Evolutionary conservation across 2,329 filamentous ascomycete species (phyloP), one percentile per base, ranked within the genome.

Genomic region (Arachnopeziza araneosa): DNA sequence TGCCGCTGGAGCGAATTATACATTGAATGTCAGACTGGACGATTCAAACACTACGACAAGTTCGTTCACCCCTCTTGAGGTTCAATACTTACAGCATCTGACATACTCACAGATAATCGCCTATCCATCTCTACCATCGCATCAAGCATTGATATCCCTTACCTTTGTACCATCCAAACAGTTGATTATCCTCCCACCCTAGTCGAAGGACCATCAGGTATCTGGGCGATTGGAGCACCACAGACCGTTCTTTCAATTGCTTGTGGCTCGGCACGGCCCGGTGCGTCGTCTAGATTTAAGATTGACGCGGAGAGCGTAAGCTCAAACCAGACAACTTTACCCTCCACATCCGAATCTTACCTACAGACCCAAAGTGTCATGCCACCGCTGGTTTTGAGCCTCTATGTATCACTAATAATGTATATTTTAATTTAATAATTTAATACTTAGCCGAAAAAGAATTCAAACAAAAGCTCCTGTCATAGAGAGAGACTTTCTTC

Each of bases 181-280:
- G 68, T 70, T 17, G 67, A 69, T 59, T 63, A 62, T 9, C 48
- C 63, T 4, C 66, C 67, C 1, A 60, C 62, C 8, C 65, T 70
- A 17, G 65, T 69, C 22, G 53, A 60, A 52, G 64, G 64, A 4
- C 63, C 63, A 22, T 14, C 55, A 7, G 59, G 63, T 26, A 54
- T 22, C 8, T 54, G 52, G 52, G 52, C 52, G 7, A 22, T 54
- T 30, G 52, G 52, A 9, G 9, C 52, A 14, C 52, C 52, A 26
- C 52, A 54, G 24, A 26, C 22, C 2, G n/a, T 54, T 12, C 10
- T 44, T 19, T 44, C 36, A 6, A 44, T 44, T 44, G 10, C 36
- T 44, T 44, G 36, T 30, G 26, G 26, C 26, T 30, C 26, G 26
- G 26, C 26, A 9, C 26, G 9, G 4, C 4, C 5, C 26, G 9